Conservation (phyloP, 768 basidiomycete species). For the Cantharellus anzutake region DNA sequence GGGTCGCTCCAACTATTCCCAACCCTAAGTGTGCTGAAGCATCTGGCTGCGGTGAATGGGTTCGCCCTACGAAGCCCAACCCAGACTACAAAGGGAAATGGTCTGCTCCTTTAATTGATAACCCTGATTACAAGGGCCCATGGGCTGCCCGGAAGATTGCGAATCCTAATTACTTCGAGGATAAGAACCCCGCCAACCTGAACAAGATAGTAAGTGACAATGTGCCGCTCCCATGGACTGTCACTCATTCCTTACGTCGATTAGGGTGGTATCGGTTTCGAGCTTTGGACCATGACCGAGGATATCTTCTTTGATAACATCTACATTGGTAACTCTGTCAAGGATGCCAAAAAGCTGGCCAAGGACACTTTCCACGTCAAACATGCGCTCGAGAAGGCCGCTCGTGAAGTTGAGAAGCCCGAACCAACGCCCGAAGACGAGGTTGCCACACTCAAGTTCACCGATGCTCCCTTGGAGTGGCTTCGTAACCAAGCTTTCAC, state of each 20-base stretch:
- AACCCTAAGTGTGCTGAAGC: constrained; percentile 86
- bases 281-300: constrained; percentile 99
- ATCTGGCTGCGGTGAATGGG: constrained; percentile 93
- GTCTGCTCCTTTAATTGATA: constrained; percentile 86
- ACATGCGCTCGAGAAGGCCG: constrained; percentile 56
- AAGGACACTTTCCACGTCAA: constrained; percentile 83
- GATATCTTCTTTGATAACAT: constrained; percentile 88
- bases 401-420: constrained; percentile 18
- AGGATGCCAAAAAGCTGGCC: constrained; percentile 70
- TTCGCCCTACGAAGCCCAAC: constrained; percentile 71
- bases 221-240: not conserved
- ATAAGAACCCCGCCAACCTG: constrained; percentile 63
- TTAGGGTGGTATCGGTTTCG: constrained; percentile 86
- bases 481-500: constrained; percentile 56
- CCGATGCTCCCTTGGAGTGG: constrained; percentile 59
- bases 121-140: constrained; percentile 91
- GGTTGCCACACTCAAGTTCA: constrained; percentile 22
- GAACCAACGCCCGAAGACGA: constrained; percentile 28
- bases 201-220: constrained; percentile 52
- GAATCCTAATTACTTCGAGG: constrained; percentile 87
- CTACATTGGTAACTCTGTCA: constrained; percentile 77
- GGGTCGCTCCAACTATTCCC: constrained; percentile 73
- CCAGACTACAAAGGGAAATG: constrained; percentile 97
- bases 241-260: not conserved
- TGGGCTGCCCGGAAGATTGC: constrained; percentile 84